phyloP scores from a whole-genome alignment of 1,284 basidiomycete species.

The Papiliotrema flavescens region DNA sequence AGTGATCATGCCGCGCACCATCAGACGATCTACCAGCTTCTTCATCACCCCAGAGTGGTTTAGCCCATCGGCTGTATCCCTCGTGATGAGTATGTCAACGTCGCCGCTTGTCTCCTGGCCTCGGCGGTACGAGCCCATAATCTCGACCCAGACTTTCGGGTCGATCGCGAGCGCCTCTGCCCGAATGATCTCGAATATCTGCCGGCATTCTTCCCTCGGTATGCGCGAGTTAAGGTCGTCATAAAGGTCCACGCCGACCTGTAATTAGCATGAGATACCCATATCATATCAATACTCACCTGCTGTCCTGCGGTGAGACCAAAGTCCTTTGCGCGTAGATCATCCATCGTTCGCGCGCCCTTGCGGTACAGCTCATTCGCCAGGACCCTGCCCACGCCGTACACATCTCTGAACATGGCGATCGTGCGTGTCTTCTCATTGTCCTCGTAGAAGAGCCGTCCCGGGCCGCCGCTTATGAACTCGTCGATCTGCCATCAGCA shows the following conservation, averaged over 20 bases:
- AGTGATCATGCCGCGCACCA: constrained; percentile 60
- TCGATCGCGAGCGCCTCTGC: constrained; percentile 67
- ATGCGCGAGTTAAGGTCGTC: constrained; percentile 71
- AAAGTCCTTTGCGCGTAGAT: constrained; percentile 55
- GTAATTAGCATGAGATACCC: background rate
- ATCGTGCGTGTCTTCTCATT: constrained; percentile 33
- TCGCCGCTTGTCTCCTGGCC: constrained; percentile 77
- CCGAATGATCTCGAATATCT: constrained; percentile 68
- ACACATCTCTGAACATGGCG: constrained; percentile 67
- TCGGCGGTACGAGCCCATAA: constrained; percentile 86
- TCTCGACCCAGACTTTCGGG: constrained; percentile 65
- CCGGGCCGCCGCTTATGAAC: constrained; percentile 33
- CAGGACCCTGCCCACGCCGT: constrained; percentile 67
- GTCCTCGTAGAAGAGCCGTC: constrained; percentile 40
- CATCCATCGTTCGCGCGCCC: constrained; percentile 75
- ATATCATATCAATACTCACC: constrained; percentile 25
- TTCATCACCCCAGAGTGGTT: constrained; percentile 61
- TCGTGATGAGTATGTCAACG: constrained; percentile 82
- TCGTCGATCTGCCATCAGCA: constrained; percentile 39
- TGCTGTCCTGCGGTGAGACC: constrained; percentile 61
- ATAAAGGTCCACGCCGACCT: constrained; percentile 71
- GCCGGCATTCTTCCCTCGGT: constrained; percentile 70
- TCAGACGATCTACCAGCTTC: constrained; percentile 60
- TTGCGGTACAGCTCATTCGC: constrained; percentile 68
- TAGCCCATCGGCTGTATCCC: constrained; percentile 64